phyloP scores from a whole-genome alignment of 352 stramenopile genomes.

The Globisporangium parvum region DNA sequence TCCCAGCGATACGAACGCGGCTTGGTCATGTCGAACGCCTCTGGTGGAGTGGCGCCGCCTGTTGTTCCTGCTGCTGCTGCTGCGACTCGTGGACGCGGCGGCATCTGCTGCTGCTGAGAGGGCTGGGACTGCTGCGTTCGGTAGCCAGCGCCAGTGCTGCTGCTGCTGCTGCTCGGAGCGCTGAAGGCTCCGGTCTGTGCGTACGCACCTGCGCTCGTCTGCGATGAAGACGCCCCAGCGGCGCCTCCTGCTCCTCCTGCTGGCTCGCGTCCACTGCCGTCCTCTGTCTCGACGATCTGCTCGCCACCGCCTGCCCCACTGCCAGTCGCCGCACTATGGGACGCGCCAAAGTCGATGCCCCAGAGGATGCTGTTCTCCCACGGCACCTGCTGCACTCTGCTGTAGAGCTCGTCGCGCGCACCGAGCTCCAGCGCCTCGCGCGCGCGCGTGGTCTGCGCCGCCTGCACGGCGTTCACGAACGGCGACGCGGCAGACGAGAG shows the following conservation, averaged over 20 bases:
- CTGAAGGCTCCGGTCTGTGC: neutral
- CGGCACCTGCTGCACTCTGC: slow-evolving; percentile 72
- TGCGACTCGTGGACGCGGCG: too few species aligned
- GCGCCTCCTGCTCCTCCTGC: neutral
- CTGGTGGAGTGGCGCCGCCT: neutral
- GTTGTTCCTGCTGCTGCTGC: slow-evolving; percentile 1
- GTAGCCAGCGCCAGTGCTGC: neutral
- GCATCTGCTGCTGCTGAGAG: too few species aligned
- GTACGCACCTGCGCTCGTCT: neutral
- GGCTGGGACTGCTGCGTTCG: too few species aligned
- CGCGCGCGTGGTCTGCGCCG: too few species aligned
- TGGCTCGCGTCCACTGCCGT: neutral
- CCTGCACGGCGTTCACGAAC: too few species aligned
- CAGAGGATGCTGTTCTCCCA: slow-evolving; percentile 84
- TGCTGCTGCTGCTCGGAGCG: neutral
- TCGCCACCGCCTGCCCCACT: neutral
- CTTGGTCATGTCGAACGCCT: slow-evolving; percentile 68
- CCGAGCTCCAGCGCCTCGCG: slow-evolving; percentile 16
- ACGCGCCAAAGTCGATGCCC: slow-evolving; percentile 47
- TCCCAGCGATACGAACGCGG: slow-evolving; percentile 73
- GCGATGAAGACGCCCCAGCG: too few species aligned
- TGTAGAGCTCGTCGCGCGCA: slow-evolving; percentile 55
- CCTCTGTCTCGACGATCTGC: slow-evolving; percentile 11
- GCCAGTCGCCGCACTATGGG: slow-evolving; percentile 15
- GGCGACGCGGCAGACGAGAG: too few species aligned